These are phyloP conservation scores for Pholiota molesta DNA, from an alignment of 768 basidiomycete species.

Conservation along the genomic window DNA sequence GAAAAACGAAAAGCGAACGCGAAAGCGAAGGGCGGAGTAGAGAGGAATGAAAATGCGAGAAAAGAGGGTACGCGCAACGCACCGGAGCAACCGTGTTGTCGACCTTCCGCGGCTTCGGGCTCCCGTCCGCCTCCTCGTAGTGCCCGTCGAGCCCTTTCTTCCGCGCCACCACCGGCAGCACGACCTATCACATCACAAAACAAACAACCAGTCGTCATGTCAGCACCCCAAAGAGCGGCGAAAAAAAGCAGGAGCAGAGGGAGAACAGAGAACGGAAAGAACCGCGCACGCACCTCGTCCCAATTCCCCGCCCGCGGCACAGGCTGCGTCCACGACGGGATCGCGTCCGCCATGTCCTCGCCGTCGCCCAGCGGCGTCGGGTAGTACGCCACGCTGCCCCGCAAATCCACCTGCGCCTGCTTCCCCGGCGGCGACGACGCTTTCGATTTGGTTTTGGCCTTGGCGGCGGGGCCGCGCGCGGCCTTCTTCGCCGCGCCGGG, in stretches of 20 bases:
- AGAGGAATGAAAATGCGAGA: conserved; percentile 6
- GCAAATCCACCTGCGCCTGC: conserved; percentile 44
- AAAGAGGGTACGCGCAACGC: conserved; percentile 31
- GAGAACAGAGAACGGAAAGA: too few species aligned
- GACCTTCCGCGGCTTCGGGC: conserved; percentile 54
- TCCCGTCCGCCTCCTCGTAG: conserved; percentile 73
- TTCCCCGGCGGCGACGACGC: conserved; percentile 40
- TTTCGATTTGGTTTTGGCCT: conserved; percentile 43
- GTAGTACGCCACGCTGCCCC: conserved; percentile 69
- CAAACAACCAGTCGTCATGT: conserved; percentile 1
- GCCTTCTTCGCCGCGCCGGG: conserved; percentile 32
- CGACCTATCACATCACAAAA: conserved; percentile 74
- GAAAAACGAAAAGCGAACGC: background rate
- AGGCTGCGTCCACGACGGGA: conserved; percentile 83
- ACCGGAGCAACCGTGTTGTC: conserved; percentile 59
- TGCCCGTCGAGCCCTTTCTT: conserved; percentile 78
- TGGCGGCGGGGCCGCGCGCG: conserved; percentile 32
- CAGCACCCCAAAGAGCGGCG: background rate
- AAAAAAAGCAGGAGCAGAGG: background rate
- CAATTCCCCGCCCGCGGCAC: conserved; percentile 71
- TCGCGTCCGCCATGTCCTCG: conserved; percentile 65
- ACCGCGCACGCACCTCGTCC: conserved; percentile 66
- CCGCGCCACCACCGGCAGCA: conserved; percentile 81
- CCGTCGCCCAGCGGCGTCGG: conserved; percentile 56
- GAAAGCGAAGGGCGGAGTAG: conserved; percentile 1